Evolutionary conservation across 495 filamentous ascomycete genomes (phyloP), one percentile per base, ranked within the genome.

Genomic region (Xylaria venustula): DNA sequence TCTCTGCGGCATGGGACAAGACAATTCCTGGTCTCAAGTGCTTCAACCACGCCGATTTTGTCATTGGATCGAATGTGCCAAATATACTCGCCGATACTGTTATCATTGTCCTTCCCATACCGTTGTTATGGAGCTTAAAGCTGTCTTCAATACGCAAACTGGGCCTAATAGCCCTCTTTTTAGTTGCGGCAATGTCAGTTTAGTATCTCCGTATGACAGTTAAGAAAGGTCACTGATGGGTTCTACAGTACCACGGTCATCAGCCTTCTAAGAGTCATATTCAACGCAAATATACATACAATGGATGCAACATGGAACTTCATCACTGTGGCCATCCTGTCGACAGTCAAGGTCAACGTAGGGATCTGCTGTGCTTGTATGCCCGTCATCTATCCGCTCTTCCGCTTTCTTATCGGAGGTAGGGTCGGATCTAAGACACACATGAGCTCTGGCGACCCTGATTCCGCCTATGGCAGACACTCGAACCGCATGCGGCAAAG

Each of bases 61-160:
- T 40, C 37, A 40, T 40, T 15, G 37, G 37, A 40, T 40, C 37
- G 7, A 40, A 40, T 15, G 37, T 40, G 14, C 37, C 37, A 12
- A 40, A 40, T 15, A 40, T 80, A n/a, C 46, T 74, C 22, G 77
- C 76, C 44, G 80, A 83, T 67, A 47, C 78, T 25, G 32, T 76
- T 6, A 65, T 73, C 14, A 57, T 74, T 9, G 14, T 62, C 14
- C 55, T 79, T 7, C 76, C 76, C 11, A 64, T 78, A 58, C 62
- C 68, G 2, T 65, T 72, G 11, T 58, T 78, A 11, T 71, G 69
- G 46, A 54, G 54, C 20, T 64, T 75, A 2, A 60, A 68, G 19
- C 67, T 73, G 48, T 67, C 65, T 3, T 23, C n/a, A 17, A 42
- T 19, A 15, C 74, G 77, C 32, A 78, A 76, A 55, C 6, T 70